Conservation (phyloP, 495 filamentous ascomycete species). For the Xylaria scruposa region DNA sequence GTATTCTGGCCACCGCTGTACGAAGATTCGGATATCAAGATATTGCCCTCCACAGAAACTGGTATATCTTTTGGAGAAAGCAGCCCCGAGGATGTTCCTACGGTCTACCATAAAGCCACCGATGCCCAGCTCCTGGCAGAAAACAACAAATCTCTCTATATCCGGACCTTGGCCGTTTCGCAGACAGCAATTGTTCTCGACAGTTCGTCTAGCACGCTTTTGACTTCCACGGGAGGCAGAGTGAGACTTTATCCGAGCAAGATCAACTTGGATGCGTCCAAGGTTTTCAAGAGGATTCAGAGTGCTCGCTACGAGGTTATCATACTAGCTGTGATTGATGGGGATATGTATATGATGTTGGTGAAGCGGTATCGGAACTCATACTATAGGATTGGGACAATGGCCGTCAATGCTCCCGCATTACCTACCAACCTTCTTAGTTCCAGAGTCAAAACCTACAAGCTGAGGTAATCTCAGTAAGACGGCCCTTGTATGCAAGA, state of each 20-base stretch:
- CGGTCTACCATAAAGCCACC: conserved; percentile 9
- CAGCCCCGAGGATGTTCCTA: not conserved
- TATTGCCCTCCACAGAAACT: not conserved
- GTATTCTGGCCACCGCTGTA: conserved; percentile 13
- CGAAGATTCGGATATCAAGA: not conserved
- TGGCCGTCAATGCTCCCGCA: conserved; percentile 5
- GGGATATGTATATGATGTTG: conserved; percentile 16
- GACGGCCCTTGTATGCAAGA: not conserved
- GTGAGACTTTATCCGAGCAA: conserved; percentile 19
- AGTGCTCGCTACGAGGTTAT: conserved; percentile 17
- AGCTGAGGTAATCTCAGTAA: not conserved
- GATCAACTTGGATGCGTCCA: conserved; percentile 2
- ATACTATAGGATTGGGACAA: conserved; percentile 16
- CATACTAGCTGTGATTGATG: conserved; percentile 4
- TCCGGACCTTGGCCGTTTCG: conserved; percentile 2
- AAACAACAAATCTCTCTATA: conserved; percentile 19
- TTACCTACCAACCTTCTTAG: not conserved
- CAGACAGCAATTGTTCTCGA: conserved; percentile 4
- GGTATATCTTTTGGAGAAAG: conserved; percentile 3
- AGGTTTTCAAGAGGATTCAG: conserved; percentile 14
- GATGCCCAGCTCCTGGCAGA: not conserved
- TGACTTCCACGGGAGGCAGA: not conserved
- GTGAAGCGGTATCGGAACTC: conserved; percentile 9
- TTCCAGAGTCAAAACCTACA: not conserved
- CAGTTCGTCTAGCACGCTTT: not conserved